Evolutionary conservation across 768 basidiomycete genomes (phyloP).

Genomic region (Pleurotus tuber-regium): DNA sequence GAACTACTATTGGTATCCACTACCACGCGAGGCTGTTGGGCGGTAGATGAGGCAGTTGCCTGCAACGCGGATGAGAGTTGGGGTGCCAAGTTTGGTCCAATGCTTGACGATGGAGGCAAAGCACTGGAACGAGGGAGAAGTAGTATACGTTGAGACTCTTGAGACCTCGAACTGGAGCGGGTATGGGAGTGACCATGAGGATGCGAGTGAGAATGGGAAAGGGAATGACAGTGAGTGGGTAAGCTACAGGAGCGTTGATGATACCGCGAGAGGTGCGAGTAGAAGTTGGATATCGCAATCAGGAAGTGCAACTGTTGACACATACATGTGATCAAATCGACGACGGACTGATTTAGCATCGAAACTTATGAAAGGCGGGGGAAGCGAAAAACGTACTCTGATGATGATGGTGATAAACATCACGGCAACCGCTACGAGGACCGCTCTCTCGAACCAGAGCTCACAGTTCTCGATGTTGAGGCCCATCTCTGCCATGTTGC

Average conservation of each 20-base stretch:
- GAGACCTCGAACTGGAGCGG: slow-evolving; percentile 16
- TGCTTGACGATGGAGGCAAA: background rate
- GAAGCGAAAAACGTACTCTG: slow-evolving; percentile 45
- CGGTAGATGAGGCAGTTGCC: slow-evolving; percentile 15
- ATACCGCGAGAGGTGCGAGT: slow-evolving; percentile 49
- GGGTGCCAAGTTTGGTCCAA: background rate
- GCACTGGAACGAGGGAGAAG: slow-evolving; percentile 43
- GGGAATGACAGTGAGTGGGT: slow-evolving; percentile 18
- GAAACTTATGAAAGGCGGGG: slow-evolving; percentile 8
- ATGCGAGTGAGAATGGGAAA: slow-evolving; percentile 18
- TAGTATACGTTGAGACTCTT: slow-evolving; percentile 52
- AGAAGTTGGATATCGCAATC: slow-evolving; percentile 66
- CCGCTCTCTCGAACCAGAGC: slow-evolving; percentile 68
- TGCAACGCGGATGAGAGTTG: slow-evolving; percentile 1
- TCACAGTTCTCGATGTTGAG: slow-evolving; percentile 81
- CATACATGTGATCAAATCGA: too few species aligned
- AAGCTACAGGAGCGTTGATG: slow-evolving; percentile 25
- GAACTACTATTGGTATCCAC: too few species aligned
- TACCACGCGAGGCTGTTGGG: too few species aligned
- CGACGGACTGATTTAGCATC: too few species aligned
- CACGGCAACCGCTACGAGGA: slow-evolving; percentile 54
- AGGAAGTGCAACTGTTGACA: slow-evolving; percentile 67
- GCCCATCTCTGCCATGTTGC: slow-evolving; percentile 66
- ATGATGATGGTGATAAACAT: slow-evolving; percentile 63
- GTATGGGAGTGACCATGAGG: slow-evolving; percentile 8